Base-by-base conservation (phyloP, 163 green algal species). In the Coccomyxa subellipsoidea region DNA sequence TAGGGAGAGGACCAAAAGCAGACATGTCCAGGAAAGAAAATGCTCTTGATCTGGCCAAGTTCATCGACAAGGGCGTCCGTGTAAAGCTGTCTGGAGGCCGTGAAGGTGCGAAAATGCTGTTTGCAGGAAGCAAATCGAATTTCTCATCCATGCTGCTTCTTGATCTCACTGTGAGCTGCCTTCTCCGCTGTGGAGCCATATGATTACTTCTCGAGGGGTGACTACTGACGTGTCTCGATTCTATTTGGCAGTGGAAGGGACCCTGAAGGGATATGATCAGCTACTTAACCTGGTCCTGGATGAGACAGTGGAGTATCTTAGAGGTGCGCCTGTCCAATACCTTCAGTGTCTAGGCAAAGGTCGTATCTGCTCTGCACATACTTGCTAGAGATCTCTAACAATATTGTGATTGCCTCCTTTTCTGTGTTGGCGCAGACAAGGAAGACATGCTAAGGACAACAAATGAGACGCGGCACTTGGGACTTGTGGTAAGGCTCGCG, bases 251-350 rank as follows among this genome's bases (percentile, higher is more conserved):
- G 96, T 99, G 0, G 89, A 90, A 73, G 96, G 96, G 9, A 86
- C 94, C 9, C 81, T 99, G 7, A 99, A 99, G 80, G 97, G 97
- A 18, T 99, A 98, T 77, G 97, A 99, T 83, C 97, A 98, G 87
- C 87, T 99, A 40, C 87, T 99, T 1, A 99, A 99, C 82, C 84
- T 99, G 36, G 97, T 99, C 59, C 90, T 99, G 37, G 97, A 99
- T 76, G 97, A 99, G 39, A 89, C 93, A 15, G 86, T 92, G 12
- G 97, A 99, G 84, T 97, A 94, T 85, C 81, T 98, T 23, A 90
- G 95, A 95, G 96, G 94, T 98, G 79, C 35, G 88, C 2, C 38
- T 37, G 38, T 80, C 77, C 21, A 32, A 47, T 54, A 10, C 23
- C 12, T 47, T 80, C 10, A 31, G 10, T 77, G 77, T 77, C 27